Percentiles rank a stretch among this genome's conserved stretches.
phyloP scores from a whole-genome alignment of 768 basidiomycete genomes.

The Rhizopogon rudus region DNA sequence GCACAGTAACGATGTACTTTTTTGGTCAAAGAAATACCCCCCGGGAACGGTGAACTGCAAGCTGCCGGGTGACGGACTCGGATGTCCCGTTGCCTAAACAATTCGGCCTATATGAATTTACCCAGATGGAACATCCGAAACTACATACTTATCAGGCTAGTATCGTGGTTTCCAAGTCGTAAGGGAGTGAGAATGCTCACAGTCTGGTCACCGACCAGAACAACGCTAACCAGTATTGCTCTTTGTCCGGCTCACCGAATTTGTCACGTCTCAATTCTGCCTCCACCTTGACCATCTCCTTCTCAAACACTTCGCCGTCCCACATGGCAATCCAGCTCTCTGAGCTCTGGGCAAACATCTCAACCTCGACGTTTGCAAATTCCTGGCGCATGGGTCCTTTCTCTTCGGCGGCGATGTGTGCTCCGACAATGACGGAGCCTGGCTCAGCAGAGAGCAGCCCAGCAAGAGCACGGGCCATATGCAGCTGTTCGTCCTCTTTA shows the following conservation, averaged over 20 bases:
- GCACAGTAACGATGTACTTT: no score
- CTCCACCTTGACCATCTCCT: slow-evolving; percentile 26
- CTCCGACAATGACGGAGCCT: slow-evolving; percentile 44
- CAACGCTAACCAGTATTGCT: not conserved
- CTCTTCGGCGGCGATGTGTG: slow-evolving; percentile 24
- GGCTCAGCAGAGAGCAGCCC: slow-evolving; percentile 36
- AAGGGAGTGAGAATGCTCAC: not conserved
- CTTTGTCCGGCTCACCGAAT: not conserved
- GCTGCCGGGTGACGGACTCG: no score
- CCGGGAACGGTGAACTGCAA: no score
- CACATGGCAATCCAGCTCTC: slow-evolving; percentile 33
- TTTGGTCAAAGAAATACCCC: no score
- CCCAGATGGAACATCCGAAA: not conserved
- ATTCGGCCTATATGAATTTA: not conserved
- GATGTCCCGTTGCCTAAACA: no score
- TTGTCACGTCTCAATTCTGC: not conserved
- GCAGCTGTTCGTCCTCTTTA: slow-evolving; percentile 31
- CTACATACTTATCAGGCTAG: not conserved
- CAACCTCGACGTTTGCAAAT: not conserved
- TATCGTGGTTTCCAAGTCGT: not conserved
- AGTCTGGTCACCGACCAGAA: not conserved
- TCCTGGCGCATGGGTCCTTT: not conserved
- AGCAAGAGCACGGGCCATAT: slow-evolving; percentile 37
- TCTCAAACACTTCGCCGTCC: slow-evolving; percentile 31
- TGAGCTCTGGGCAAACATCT: slow-evolving; percentile 28